phyloP scores from a whole-genome alignment of 345 rosid species.

The Camelina hispida region DNA sequence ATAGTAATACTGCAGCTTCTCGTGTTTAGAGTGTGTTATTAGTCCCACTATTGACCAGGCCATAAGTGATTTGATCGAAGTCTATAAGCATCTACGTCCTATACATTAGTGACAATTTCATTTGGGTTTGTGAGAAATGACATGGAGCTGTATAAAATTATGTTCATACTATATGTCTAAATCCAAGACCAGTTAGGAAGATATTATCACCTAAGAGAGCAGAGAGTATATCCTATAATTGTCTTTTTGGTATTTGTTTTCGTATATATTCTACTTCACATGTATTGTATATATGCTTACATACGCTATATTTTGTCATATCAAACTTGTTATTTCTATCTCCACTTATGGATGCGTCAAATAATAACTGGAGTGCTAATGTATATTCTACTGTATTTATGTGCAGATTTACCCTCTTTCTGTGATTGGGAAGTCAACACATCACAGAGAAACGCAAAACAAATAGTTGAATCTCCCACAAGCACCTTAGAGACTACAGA shows the following conservation, averaged over 20 bases:
- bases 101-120: not conserved
- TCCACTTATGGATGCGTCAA: conserved; percentile 8
- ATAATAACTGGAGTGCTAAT: conserved; percentile 11
- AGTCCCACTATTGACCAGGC: conserved; percentile 14
- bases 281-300: not conserved
- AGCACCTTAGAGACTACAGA: conserved; percentile 47
- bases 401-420: conserved; percentile 53
- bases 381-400: conserved; percentile 29
- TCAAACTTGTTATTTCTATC: conserved; percentile 6
- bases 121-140: conserved; percentile 25
- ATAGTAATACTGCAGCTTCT: conserved; percentile 16
- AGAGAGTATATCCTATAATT: conserved; percentile 22
- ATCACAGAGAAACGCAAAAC: conserved; percentile 41
- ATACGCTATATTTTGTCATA: not conserved
- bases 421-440: conserved; percentile 44
- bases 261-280: not conserved
- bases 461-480: conserved; percentile 39
- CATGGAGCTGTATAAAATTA: not conserved
- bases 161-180: not conserved
- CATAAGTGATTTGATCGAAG: not conserved
- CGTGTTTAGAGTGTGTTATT: not conserved
- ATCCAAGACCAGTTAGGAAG: conserved; percentile 3
- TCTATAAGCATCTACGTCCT: conserved; percentile 19
- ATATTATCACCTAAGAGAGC: conserved; percentile 11
- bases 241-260: conserved; percentile 12